Evolutionary conservation across 805 yeast species (phyloP), one percentile per base, ranked within the genome.

Genomic region (Saturnispora serradocipensis): DNA sequence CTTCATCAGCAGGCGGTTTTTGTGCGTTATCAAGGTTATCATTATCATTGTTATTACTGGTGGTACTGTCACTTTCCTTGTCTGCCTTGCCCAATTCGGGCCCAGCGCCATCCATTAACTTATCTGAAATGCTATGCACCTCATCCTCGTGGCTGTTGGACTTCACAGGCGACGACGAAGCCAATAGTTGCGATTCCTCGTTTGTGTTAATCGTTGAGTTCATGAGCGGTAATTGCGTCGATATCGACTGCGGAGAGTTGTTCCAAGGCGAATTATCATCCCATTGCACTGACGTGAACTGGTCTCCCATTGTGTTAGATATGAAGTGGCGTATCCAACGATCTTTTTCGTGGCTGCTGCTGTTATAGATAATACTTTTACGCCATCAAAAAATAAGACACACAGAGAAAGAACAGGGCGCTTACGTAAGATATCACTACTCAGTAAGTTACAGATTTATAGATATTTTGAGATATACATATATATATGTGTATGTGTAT

Each of bases 261-360:
- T 52, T 25, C 48, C 48, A 52, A n/a, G 43, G 51, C 7, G 46
- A 35, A 2, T 44, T 35, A n/a, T 48, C 24, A 58, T 78, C 82
- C 81, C 80, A 78, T 58, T 74, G 79, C 46, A 78, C 76, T 28
- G 82, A 78, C 1, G 81, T 76, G 60, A 78, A 78, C 56, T 77
- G 77, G 56, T 77, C 81, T 48, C 60, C 44, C 69, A 66, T 66
- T 8, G 4, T 40, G n/a, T 22, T 24, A 18, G 10, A 42, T 24
- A 6, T 10, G 7, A 18, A 7, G 32, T n/a, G 27, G 5, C 11
- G 13, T 30, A 30, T 30, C 11, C 34, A 30, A 13, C 34, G 34
- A 30, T 13, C 34, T 30, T 36, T 36, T 9, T 16, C 11, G 13
- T n/a, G 10, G 16, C 2, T 30, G n/a, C 5, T 30, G 15, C 11